Conservation (phyloP, 495 filamentous ascomycete species). For the Xeromyces bisporus region DNA sequence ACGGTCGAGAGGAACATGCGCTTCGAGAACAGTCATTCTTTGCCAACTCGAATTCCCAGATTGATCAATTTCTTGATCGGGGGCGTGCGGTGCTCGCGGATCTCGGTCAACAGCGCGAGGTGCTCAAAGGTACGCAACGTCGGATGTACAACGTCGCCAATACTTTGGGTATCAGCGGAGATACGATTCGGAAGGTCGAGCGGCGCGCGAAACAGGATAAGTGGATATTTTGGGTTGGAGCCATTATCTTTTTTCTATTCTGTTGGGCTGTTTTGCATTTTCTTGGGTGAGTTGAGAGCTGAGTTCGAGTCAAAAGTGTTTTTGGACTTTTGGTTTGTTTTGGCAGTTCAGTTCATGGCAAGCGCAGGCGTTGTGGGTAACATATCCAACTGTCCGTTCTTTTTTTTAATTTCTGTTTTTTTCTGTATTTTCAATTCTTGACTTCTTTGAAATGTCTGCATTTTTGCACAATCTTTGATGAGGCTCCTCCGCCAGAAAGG, state of each 20-base stretch:
- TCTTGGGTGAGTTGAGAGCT: constrained; percentile 39
- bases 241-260: constrained; percentile 78
- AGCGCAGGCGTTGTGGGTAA: neutral
- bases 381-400: no score
- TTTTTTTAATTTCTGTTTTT: constrained; percentile 1
- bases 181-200: constrained; percentile 93
- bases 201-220: constrained; percentile 84
- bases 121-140: constrained; percentile 86
- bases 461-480: no score
- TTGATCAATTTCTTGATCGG: constrained; percentile 87
- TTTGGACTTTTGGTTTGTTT: constrained; percentile 1
- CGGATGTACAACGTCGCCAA: constrained; percentile 84
- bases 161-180: constrained; percentile 81
- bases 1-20: constrained; percentile 62
- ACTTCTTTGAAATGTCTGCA: no score
- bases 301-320: neutral
- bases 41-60: constrained; percentile 51
- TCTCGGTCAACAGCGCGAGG: constrained; percentile 76
- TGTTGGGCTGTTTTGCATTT: constrained; percentile 81
- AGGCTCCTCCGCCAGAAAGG: no score
- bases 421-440: no score
- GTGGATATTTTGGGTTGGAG: constrained; percentile 90
- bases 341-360: neutral
- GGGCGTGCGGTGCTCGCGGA: constrained; percentile 82
- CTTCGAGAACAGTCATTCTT: constrained; percentile 85